These are phyloP conservation scores for Solanum chiquidenum DNA, from an alignment of 257 asterid genomes.

Conservation along the genomic window DNA sequence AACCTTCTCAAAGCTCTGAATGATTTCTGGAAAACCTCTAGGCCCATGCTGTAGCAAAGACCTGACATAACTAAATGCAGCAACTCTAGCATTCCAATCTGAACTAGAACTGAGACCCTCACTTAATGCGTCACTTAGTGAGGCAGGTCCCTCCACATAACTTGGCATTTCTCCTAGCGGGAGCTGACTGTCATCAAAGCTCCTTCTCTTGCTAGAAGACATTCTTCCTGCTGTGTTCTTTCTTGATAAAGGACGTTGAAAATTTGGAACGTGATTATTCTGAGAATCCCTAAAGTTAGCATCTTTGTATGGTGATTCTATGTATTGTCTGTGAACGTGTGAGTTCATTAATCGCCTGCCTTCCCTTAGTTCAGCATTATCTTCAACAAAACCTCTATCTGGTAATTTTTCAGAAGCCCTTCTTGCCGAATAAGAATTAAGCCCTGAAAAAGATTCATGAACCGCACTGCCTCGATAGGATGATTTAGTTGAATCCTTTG, in stretches of 20 bases:
- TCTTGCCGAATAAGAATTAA: conserved; percentile 61
- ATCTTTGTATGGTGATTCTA: conserved; percentile 57
- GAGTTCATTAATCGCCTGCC: conserved; percentile 54
- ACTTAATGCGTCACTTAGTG: conserved; percentile 81
- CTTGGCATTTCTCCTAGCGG: conserved; percentile 63
- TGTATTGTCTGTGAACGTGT: conserved; percentile 54
- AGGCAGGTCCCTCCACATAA: conserved; percentile 77
- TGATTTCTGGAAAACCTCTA: conserved; percentile 86
- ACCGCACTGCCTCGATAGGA: conserved; percentile 52
- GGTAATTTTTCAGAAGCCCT: conserved; percentile 70
- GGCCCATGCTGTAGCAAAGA: conserved; percentile 87
- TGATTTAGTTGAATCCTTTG: conserved; percentile 70
- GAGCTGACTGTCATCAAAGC: conserved; percentile 93
- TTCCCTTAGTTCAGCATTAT: conserved; percentile 62
- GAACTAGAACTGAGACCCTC: conserved; percentile 93
- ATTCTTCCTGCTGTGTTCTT: conserved; percentile 77
- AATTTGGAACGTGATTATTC: conserved; percentile 62
- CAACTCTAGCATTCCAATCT: conserved; percentile 95
- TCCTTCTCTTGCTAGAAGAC: conserved; percentile 83
- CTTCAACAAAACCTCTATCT: conserved; percentile 59
- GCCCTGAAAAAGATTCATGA: conserved; percentile 41
- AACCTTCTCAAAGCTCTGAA: conserved; percentile 94
- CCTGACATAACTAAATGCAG: conserved; percentile 73
- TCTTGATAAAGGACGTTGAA: conserved; percentile 88
- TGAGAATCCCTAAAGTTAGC: conserved; percentile 64